Percentiles rank a stretch among this genome's conserved stretches.
Evolutionary conservation across 2,329 filamentous ascomycete species (phyloP).

Genomic region (Dactylellina sp.): DNA sequence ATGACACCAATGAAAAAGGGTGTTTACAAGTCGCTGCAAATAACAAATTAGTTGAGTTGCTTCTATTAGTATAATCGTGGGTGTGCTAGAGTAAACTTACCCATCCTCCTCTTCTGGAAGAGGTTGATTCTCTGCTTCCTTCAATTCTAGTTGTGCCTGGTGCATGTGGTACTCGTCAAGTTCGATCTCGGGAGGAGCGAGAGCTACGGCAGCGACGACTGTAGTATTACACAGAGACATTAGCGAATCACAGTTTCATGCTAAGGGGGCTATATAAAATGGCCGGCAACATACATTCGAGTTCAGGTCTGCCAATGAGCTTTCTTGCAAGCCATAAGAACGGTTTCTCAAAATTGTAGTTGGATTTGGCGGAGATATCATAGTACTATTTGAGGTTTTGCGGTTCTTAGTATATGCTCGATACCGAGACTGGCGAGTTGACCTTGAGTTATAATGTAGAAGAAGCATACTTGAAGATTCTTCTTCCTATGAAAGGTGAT

Average conservation of each 20-base stretch:
- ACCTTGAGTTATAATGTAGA: too few species aligned
- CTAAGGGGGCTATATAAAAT: constrained; percentile 56
- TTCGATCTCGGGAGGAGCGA: constrained; percentile 90
- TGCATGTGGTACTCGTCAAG: constrained; percentile 89
- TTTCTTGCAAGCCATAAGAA: constrained; percentile 99
- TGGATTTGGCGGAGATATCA: constrained; percentile 99
- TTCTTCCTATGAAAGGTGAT: constrained; percentile 99
- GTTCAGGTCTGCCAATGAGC: constrained; percentile 89
- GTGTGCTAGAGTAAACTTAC: constrained; percentile 52
- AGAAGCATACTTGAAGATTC: constrained; percentile 78
- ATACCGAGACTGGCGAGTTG: not conserved
- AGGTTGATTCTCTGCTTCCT: constrained; percentile 80
- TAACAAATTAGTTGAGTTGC: constrained; percentile 4
- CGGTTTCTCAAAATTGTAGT: constrained; percentile 99
- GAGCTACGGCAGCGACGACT: constrained; percentile 93
- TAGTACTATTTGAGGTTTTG: constrained; percentile 74
- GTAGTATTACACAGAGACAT: constrained; percentile 10
- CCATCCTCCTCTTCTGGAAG: constrained; percentile 95
- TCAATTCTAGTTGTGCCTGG: constrained; percentile 86
- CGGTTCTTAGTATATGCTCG: constrained; percentile 1
- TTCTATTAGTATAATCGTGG: constrained; percentile 18
- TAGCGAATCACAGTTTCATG: not conserved
- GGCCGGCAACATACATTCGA: constrained; percentile 71
- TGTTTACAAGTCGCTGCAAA: constrained; percentile 60
- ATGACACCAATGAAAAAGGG: constrained; percentile 13